Evolutionary conservation across 805 yeast genomes (phyloP).

Genomic region (Diddensiella transvaalensis): DNA sequence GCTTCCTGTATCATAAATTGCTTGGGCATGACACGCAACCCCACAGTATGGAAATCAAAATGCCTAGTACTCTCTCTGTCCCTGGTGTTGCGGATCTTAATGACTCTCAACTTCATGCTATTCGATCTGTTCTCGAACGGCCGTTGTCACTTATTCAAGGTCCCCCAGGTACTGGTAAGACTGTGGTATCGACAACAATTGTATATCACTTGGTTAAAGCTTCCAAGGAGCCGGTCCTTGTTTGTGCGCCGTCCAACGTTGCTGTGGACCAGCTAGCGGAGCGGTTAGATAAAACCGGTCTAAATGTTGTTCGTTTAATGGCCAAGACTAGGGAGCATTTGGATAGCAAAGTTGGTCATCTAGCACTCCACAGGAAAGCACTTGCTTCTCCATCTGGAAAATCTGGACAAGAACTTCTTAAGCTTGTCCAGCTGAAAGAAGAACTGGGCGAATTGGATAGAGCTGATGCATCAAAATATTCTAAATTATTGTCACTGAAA

Average conservation of each 20-base stretch:
- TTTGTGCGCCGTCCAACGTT: conserved; percentile 93
- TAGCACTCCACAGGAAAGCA: conserved; percentile 49
- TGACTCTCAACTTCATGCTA: conserved; percentile 75
- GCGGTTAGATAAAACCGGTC: conserved; percentile 64
- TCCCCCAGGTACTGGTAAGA: conserved; percentile 96
- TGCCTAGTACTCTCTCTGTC: conserved; percentile 56
- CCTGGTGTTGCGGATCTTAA: conserved; percentile 70
- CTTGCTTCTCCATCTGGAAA: conserved; percentile 2
- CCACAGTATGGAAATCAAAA: conserved; percentile 38
- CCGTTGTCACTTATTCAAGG: conserved; percentile 87
- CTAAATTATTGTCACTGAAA: conserved; percentile 40
- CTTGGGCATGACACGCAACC: conserved; percentile 75
- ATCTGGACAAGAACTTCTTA: conserved; percentile 44
- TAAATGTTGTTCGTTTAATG: conserved; percentile 71
- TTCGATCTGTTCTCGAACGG: conserved; percentile 58
- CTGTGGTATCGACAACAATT: conserved; percentile 88
- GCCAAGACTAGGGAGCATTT: conserved; percentile 81
- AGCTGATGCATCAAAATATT: conserved; percentile 47
- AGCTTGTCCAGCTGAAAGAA: conserved; percentile 53
- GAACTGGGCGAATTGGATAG: conserved; percentile 66
- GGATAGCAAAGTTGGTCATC: conserved; percentile 56
- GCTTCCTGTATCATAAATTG: conserved; percentile 69
- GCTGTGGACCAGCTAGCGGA: conserved; percentile 89
- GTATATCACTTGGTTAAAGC: conserved; percentile 67
- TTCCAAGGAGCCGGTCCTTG: conserved; percentile 64